Conservation (phyloP, 306 rosid species). For the Trifolium pratense region DNA sequence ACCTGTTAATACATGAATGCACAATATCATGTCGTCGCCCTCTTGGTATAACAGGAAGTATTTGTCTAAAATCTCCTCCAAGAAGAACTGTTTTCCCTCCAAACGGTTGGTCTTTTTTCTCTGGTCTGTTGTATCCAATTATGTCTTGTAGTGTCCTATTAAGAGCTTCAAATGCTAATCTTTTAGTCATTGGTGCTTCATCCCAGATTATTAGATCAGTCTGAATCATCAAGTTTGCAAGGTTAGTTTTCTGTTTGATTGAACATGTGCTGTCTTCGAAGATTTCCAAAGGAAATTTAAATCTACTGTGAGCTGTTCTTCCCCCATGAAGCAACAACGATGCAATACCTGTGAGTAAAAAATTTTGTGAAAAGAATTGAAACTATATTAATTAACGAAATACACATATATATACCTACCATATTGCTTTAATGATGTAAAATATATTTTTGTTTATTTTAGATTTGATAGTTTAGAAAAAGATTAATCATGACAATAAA, state of each 20-base stretch:
- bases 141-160: not conserved
- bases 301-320: no score
- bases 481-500: no score
- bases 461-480: no score
- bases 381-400: no score
- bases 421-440: no score
- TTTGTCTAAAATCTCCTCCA: not conserved
- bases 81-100: not conserved
- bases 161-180: not conserved
- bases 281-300: no score
- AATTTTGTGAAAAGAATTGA: no score
- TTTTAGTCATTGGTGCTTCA: not conserved
- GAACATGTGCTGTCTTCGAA: not conserved
- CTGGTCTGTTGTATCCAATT: not conserved
- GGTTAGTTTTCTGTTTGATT: not conserved
- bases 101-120: not conserved
- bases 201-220: not conserved
- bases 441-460: no score
- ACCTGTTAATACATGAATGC: not conserved
- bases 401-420: no score
- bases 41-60: not conserved
- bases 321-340: no score
- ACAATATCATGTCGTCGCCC: not conserved
- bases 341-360: no score
- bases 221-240: not conserved